Evolutionary conservation across 2,329 filamentous ascomycete genomes (phyloP).

Genomic region (Intubia oerlemansii): DNA sequence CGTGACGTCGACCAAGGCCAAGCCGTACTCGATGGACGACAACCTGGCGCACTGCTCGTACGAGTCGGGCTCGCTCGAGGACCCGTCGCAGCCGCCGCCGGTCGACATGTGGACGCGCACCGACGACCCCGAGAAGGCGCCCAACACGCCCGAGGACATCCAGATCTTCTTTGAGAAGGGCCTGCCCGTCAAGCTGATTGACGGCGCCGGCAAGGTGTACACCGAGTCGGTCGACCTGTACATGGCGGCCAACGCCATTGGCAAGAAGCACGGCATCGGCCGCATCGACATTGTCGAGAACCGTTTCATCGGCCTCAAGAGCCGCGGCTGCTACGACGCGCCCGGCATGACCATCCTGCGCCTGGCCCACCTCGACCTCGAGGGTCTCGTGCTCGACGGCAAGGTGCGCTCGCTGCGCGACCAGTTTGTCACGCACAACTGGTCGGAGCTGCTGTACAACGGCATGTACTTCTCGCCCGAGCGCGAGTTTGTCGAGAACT

Average conservation of each 20-base stretch:
- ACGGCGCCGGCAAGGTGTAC: slow-evolving; percentile 31
- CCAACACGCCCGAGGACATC: slow-evolving; percentile 50
- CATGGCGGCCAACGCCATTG: slow-evolving; percentile 49
- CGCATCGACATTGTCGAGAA: slow-evolving; percentile 71
- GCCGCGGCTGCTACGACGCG: slow-evolving; percentile 60
- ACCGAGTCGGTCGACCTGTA: slow-evolving; percentile 56
- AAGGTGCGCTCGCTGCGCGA: slow-evolving; percentile 36
- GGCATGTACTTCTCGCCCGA: slow-evolving; percentile 29
- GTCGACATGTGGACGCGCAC: slow-evolving; percentile 66
- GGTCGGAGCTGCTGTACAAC: slow-evolving; percentile 23
- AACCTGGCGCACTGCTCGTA: slow-evolving; percentile 45
- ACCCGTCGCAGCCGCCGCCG: slow-evolving; percentile 41
- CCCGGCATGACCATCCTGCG: slow-evolving; percentile 25
- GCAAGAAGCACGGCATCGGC: slow-evolving; percentile 51
- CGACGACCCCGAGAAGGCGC: slow-evolving; percentile 44
- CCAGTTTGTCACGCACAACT: slow-evolving; percentile 31
- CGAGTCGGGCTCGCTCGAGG: slow-evolving; percentile 44
- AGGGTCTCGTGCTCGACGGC: slow-evolving; percentile 28
- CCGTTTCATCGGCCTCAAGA: slow-evolving; percentile 52
- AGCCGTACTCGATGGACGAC: slow-evolving; percentile 39
- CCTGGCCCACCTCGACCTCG: slow-evolving; percentile 25
- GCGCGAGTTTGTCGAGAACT: slow-evolving; percentile 38
- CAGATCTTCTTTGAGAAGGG: slow-evolving; percentile 53
- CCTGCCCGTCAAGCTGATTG: slow-evolving; percentile 36
- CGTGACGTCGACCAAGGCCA: slow-evolving; percentile 50